Percentiles rank a stretch among this genome's conserved stretches.
phyloP scores from a whole-genome alignment of 257 asterid species.

The Leonotis leonurus region DNA sequence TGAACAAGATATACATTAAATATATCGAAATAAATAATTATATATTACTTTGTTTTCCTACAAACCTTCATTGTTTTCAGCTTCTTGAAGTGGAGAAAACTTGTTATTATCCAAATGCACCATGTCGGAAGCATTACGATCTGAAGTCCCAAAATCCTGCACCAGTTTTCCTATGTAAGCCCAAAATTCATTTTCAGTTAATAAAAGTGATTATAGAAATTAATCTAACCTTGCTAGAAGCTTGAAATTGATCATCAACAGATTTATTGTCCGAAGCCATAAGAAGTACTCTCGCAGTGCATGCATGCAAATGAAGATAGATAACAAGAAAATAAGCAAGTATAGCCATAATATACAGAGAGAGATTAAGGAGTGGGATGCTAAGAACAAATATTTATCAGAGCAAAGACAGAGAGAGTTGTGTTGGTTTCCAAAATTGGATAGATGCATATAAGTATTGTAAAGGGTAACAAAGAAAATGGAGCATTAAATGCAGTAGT shows the following conservation, averaged over 20 bases:
- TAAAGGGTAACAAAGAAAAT: conserved; percentile 1
- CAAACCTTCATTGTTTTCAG: conserved; percentile 20
- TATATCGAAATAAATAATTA: neutral
- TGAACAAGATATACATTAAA: no score
- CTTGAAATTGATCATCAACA: conserved; percentile 8
- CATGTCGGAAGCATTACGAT: neutral
- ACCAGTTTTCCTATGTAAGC: neutral
- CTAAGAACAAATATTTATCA: neutral
- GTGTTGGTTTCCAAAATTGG: neutral
- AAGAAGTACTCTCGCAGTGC: conserved; percentile 41
- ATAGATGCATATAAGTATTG: conserved; percentile 4
- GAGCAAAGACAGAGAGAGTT: neutral
- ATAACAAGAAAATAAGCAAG: conserved; percentile 28
- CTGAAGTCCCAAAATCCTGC: conserved; percentile 22
- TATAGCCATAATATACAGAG: conserved; percentile 17
- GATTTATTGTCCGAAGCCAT: conserved; percentile 9
- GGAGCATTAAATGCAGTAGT: conserved; percentile 53
- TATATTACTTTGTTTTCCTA: no score
- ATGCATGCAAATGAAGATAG: conserved; percentile 46
- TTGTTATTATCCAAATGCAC: conserved; percentile 12
- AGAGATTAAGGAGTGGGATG: neutral
- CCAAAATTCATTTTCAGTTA: neutral
- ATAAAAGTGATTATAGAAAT: neutral
- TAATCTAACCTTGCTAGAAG: conserved; percentile 27
- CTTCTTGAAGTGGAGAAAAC: conserved; percentile 9